These are phyloP conservation scores for Cytospora chrysosperma DNA, from an alignment of 2,329 filamentous ascomycete genomes.

Conservation along the genomic window DNA sequence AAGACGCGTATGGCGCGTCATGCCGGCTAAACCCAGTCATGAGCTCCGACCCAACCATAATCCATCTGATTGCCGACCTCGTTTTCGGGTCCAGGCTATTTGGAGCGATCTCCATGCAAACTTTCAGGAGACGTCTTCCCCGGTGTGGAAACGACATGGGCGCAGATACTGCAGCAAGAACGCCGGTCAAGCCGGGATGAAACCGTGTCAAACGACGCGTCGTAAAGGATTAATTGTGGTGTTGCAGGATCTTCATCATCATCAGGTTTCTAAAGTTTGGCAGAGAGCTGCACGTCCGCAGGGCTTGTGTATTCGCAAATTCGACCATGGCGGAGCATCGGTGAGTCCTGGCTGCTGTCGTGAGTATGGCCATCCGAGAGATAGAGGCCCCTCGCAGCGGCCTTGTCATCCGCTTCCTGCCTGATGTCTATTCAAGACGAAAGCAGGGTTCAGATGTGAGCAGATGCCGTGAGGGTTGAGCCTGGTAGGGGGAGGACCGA, in stretches of 20 bases:
- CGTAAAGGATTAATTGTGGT: constrained; percentile 7
- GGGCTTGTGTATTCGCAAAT: background rate
- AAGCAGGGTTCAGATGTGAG: constrained; percentile 1
- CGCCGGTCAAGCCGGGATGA: constrained; percentile 1
- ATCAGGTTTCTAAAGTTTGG: background rate
- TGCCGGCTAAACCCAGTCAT: constrained; percentile 8
- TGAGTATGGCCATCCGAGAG: constrained; percentile 7
- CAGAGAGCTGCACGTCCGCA: background rate
- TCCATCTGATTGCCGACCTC: constrained; percentile 14
- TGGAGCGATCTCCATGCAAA: constrained; percentile 9
- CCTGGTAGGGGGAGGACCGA: constrained; percentile 3
- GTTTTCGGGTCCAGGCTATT: constrained; percentile 15
- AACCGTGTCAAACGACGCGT: background rate
- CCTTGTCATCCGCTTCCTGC: constrained; percentile 1
- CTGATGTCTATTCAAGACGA: background rate
- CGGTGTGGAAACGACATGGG: constrained; percentile 6
- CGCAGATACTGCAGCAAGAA: constrained; percentile 16
- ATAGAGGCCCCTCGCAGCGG: constrained; percentile 3
- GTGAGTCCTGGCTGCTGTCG: constrained; percentile 2
- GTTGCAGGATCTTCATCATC: constrained; percentile 4
- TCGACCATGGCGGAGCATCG: background rate
- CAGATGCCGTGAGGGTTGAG: constrained; percentile 4
- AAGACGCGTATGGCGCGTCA: constrained; percentile 22
- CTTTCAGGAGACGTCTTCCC: constrained; percentile 4
- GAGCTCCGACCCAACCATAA: constrained; percentile 13